Percentiles rank a stretch among this genome's conserved stretches.
Evolutionary conservation across 2,329 filamentous ascomycete species (phyloP).

Genomic region (Pyrenophora tritici-repentis): DNA sequence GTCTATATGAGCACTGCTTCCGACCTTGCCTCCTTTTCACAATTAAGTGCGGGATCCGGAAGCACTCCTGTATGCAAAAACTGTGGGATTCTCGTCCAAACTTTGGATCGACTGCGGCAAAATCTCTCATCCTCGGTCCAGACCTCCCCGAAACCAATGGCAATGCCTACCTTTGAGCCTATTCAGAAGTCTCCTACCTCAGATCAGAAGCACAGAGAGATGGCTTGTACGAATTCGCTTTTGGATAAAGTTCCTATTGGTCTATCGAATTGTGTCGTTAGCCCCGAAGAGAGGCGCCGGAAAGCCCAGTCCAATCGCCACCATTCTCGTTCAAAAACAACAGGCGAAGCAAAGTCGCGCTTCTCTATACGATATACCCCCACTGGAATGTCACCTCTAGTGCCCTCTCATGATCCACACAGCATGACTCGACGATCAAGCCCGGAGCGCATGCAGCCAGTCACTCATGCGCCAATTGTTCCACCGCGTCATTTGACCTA

Average conservation of each 20-base stretch:
- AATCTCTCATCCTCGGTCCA: constrained; percentile 13
- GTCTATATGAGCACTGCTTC: constrained; percentile 19
- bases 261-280: not conserved
- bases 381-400: not conserved
- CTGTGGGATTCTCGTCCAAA: constrained; percentile 32
- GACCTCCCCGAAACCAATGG: not conserved
- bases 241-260: not conserved
- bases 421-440: not conserved
- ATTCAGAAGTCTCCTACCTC: not conserved
- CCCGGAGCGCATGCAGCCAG: not conserved
- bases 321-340: too few relatives aligned
- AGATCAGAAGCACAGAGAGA: not conserved
- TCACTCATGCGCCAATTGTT: not conserved
- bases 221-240: not conserved
- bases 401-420: not conserved
- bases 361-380: not conserved
- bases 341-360: not conserved
- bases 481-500: not conserved
- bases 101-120: constrained; percentile 28
- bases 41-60: not conserved
- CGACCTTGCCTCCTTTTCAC: not conserved
- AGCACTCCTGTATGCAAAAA: constrained; percentile 22
- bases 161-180: not conserved
- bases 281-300: too few relatives aligned
- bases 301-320: too few relatives aligned